These are phyloP conservation scores for Bipolaris victoriae DNA, from an alignment of 2,329 filamentous ascomycete genomes.

Conservation along the genomic window DNA sequence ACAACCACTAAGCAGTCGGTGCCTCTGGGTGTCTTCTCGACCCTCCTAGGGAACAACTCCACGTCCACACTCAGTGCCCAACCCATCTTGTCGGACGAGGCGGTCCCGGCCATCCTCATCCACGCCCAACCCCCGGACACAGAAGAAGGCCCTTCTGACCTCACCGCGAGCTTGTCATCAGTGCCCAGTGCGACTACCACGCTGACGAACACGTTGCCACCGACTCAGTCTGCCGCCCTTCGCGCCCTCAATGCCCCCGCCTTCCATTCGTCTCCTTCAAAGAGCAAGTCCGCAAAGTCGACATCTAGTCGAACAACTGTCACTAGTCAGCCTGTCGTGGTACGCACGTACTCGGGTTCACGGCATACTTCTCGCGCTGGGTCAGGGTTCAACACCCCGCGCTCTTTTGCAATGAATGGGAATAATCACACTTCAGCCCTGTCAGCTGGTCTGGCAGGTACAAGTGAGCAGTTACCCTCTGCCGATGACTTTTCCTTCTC, in stretches of 20 bases:
- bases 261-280: slow-evolving; percentile 42
- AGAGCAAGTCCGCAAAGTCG: slow-evolving; percentile 47
- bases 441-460: slow-evolving; percentile 39
- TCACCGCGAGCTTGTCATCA: slow-evolving; percentile 41
- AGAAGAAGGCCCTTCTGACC: slow-evolving; percentile 39
- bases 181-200: slow-evolving; percentile 47
- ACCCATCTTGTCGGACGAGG: slow-evolving; percentile 20
- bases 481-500: slow-evolving; percentile 63
- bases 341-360: slow-evolving; percentile 50
- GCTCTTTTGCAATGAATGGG: slow-evolving; percentile 42
- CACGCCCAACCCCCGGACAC: slow-evolving; percentile 38
- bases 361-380: slow-evolving; percentile 43
- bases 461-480: slow-evolving; percentile 49
- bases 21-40: slow-evolving; percentile 41
- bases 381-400: slow-evolving; percentile 42
- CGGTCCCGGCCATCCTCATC: slow-evolving; percentile 36
- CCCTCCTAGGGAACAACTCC: slow-evolving; percentile 36
- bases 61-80: slow-evolving; percentile 24
- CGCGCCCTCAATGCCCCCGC: slow-evolving; percentile 49
- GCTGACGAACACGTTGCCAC: slow-evolving; percentile 45
- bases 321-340: slow-evolving; percentile 53
- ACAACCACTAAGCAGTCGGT: slow-evolving; percentile 46
- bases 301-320: slow-evolving; percentile 48
- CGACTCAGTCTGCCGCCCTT: slow-evolving; percentile 47
- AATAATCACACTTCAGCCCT: slow-evolving; percentile 34